phyloP scores from a whole-genome alignment of 2,329 filamentous ascomycete species.

The Acephala macrosclerotiorum region DNA sequence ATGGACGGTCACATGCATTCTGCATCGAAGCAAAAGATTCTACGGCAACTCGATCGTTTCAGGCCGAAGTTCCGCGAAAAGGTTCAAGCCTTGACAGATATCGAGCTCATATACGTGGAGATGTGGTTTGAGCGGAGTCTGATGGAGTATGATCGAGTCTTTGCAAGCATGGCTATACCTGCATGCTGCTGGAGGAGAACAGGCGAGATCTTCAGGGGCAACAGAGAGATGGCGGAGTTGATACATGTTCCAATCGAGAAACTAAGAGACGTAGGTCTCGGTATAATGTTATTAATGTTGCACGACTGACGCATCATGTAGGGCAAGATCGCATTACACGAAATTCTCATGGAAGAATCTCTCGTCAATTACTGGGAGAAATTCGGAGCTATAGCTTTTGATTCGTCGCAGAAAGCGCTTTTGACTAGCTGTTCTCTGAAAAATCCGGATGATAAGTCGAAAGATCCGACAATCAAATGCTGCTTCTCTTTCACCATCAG shows the following conservation, averaged over 20 bases:
- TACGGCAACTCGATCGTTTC: slow-evolving; percentile 91
- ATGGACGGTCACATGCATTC: slow-evolving; percentile 89
- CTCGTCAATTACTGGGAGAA: slow-evolving; percentile 99
- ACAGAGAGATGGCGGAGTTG: slow-evolving; percentile 98
- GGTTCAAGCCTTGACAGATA: slow-evolving; percentile 89
- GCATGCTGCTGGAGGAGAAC: slow-evolving; percentile 97
- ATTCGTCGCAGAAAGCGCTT: slow-evolving; percentile 91
- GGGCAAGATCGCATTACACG: slow-evolving; percentile 94
- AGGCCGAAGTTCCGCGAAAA: slow-evolving; percentile 95
- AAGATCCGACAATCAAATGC: slow-evolving; percentile 81
- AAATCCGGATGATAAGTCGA: slow-evolving; percentile 74
- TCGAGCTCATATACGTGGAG: slow-evolving; percentile 93
- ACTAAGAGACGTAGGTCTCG: slow-evolving; percentile 79
- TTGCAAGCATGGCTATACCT: slow-evolving; percentile 98
- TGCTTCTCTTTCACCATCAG: slow-evolving; percentile 98
- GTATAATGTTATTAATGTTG: not conserved
- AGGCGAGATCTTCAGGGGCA: slow-evolving; percentile 95
- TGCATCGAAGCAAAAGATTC: slow-evolving; percentile 86
- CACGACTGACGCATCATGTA: slow-evolving; percentile 46
- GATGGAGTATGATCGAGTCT: slow-evolving; percentile 98
- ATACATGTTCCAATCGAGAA: slow-evolving; percentile 92
- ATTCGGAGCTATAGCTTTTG: slow-evolving; percentile 97
- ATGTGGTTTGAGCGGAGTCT: slow-evolving; percentile 99
- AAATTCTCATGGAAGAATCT: slow-evolving; percentile 94
- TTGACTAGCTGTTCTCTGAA: slow-evolving; percentile 93